Evolutionary conservation across 192 early-diverging fungal genomes (phyloP).

Genomic region (Nowakowskiella sp.): DNA sequence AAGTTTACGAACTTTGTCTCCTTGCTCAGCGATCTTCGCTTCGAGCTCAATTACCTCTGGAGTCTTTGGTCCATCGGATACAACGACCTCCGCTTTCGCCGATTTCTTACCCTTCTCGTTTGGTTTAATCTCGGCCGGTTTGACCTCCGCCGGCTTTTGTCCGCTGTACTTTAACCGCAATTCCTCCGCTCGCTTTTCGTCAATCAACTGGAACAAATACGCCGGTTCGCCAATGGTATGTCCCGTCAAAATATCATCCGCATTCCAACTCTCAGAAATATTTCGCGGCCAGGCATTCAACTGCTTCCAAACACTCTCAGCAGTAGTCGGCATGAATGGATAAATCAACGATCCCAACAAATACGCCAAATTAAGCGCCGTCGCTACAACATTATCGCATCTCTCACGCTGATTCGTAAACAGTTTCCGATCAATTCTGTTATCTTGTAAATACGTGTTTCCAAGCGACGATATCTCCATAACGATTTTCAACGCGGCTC

Average conservation of each 20-base stretch:
- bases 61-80: conserved; percentile 38
- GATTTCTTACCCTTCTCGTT: conserved; percentile 28
- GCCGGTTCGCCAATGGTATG: conserved; percentile 80
- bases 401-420: conserved; percentile 66
- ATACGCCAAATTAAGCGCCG: conserved; percentile 82
- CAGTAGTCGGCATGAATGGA: conserved; percentile 88
- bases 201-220: conserved; percentile 87
- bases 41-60: conserved; percentile 44
- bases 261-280: conserved; percentile 66
- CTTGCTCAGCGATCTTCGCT: conserved; percentile 43
- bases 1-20: conserved; percentile 44
- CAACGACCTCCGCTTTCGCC: conserved; percentile 18
- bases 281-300: conserved; percentile 72
- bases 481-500: conserved; percentile 66
- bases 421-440: conserved; percentile 82
- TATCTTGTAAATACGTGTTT: conserved; percentile 91
- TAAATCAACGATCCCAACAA: conserved; percentile 76
- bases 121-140: conserved; percentile 11
- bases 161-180: conserved; percentile 79
- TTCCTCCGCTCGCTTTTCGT: conserved; percentile 72
- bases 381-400: conserved; percentile 81
- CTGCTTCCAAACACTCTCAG: conserved; percentile 70
- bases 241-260: conserved; percentile 65
- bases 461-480: conserved; percentile 95
- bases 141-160: neutral